These are phyloP conservation scores for Isabelozyma gotoi DNA, from an alignment of 805 yeast genomes.

Conservation along the genomic window DNA sequence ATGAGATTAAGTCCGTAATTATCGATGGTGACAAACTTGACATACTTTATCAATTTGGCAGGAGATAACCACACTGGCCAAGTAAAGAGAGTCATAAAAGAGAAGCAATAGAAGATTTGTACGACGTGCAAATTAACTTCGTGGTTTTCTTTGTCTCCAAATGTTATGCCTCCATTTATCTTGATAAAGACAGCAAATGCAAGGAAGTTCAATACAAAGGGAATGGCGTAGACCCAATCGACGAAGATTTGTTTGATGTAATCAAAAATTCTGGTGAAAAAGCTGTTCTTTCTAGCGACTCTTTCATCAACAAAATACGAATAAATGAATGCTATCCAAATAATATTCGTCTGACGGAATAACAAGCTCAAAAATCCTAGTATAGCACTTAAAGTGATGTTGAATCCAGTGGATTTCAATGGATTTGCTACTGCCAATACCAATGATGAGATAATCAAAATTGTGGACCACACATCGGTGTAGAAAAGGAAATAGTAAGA, in stretches of 20 bases:
- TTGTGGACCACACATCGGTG: constrained; percentile 92
- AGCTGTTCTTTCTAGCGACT: constrained; percentile 3
- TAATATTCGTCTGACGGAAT: constrained; percentile 88
- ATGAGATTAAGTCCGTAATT: constrained; percentile 15
- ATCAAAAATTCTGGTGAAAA: constrained; percentile 5
- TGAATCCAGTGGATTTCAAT: constrained; percentile 12
- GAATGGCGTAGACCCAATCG: constrained; percentile 33
- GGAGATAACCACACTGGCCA: constrained; percentile 70
- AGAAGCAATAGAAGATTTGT: constrained; percentile 76
- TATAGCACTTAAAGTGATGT: constrained; percentile 41
- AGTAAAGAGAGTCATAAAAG: constrained; percentile 64
- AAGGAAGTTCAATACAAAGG: constrained; percentile 52
- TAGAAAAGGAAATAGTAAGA: constrained; percentile 78
- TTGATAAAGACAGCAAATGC: constrained; percentile 58
- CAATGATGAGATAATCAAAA: constrained; percentile 58
- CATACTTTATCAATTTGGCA: constrained; percentile 40
- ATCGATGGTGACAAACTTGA: constrained; percentile 19
- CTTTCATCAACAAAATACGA: constrained; percentile 53
- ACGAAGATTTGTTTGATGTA: constrained; percentile 13
- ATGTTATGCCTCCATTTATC: constrained; percentile 78
- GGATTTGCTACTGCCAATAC: constrained; percentile 40
- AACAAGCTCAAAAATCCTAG: constrained; percentile 63
- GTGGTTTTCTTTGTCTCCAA: constrained; percentile 92
- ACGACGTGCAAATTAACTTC: constrained; percentile 66
- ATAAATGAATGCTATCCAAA: constrained; percentile 73